Evolutionary conservation across 2,329 filamentous ascomycete genomes (phyloP).

Genomic region (Cercospora zeae-maydis): DNA sequence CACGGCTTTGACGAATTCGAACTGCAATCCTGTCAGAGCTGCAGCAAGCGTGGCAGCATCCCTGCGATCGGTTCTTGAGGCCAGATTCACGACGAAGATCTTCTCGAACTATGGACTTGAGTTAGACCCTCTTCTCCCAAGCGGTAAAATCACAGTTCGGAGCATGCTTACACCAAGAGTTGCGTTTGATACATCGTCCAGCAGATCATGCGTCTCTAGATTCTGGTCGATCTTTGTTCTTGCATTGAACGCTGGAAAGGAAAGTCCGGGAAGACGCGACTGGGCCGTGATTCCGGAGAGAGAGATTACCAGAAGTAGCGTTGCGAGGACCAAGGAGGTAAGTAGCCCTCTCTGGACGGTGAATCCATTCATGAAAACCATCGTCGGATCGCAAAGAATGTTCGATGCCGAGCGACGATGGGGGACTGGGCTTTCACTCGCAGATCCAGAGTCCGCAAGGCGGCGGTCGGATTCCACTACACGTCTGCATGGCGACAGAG

Average conservation of each 20-base stretch:
- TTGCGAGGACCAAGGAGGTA: background rate
- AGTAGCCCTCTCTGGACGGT: background rate
- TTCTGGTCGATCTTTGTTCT: background rate
- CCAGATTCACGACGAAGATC: background rate
- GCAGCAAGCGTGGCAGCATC: background rate
- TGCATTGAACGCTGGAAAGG: background rate
- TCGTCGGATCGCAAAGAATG: background rate
- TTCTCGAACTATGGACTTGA: background rate
- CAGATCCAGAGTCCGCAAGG: no score
- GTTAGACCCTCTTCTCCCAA: background rate
- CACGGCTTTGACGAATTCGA: background rate
- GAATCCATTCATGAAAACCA: background rate
- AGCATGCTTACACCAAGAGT: background rate
- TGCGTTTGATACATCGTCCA: background rate
- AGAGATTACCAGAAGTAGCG: background rate
- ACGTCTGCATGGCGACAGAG: no score
- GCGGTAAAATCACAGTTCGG: background rate
- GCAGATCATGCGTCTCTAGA: background rate
- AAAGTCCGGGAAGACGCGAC: background rate
- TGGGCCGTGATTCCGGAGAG: background rate
- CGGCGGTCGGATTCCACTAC: no score
- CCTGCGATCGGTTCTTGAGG: background rate
- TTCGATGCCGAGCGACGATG: background rate
- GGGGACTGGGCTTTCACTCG: background rate
- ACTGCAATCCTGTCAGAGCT: background rate